Evolutionary conservation across 805 yeast genomes (phyloP).

Genomic region (Starmerella sp.): DNA sequence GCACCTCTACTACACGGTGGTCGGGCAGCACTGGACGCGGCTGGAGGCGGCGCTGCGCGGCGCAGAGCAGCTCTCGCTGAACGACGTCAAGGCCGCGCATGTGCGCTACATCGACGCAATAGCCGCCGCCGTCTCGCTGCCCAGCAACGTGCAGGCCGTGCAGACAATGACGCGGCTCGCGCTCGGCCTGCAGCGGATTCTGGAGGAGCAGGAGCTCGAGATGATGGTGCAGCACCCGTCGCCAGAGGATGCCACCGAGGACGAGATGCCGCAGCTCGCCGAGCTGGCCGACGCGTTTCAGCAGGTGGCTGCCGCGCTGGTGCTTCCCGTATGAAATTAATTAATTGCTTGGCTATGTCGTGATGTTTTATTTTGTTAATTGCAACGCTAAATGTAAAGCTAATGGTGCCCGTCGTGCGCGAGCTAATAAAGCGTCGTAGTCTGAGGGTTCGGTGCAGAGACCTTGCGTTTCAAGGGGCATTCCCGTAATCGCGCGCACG

Average conservation of each 20-base stretch:
- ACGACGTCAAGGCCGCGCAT: not conserved
- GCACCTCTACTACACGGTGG: not conserved
- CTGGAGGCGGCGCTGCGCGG: not conserved
- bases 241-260: not conserved
- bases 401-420: too few relatives aligned
- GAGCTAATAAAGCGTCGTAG: too few relatives aligned
- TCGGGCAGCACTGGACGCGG: not conserved
- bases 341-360: too few relatives aligned
- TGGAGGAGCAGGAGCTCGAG: conserved; percentile 1
- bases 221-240: not conserved
- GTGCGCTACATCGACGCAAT: not conserved
- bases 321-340: not conserved
- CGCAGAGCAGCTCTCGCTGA: not conserved
- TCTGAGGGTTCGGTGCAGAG: too few relatives aligned
- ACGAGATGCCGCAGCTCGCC: not conserved
- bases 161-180: conserved; percentile 3
- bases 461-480: too few relatives aligned
- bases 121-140: not conserved
- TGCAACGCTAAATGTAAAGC: too few relatives aligned
- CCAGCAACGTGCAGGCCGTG: not conserved
- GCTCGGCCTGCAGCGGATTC: conserved; percentile 4
- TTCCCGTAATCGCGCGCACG: too few relatives aligned
- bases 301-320: not conserved
- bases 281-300: conserved; percentile 1
- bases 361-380: too few relatives aligned